These are phyloP conservation scores for Biscogniauxia marginata DNA, from an alignment of 2,329 filamentous ascomycete species.

Conservation along the genomic window DNA sequence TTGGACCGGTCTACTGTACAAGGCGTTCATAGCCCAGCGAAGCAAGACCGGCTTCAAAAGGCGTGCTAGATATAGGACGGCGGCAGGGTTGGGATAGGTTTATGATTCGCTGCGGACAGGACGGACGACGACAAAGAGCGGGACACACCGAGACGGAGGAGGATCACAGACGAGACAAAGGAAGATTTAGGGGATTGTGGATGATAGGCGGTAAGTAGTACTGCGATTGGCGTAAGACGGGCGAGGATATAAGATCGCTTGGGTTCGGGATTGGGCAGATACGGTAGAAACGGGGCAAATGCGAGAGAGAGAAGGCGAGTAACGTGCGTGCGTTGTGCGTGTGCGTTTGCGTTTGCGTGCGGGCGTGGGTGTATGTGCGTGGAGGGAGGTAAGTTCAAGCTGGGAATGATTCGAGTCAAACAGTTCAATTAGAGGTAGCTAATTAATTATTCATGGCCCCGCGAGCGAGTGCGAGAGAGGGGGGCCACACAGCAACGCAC, in stretches of 20 bases:
- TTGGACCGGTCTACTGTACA: conserved; percentile 8
- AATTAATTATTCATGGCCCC: not conserved
- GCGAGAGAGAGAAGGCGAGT: not conserved
- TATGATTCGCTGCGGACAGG: not conserved
- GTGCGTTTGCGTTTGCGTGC: not conserved
- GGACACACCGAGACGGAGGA: not conserved
- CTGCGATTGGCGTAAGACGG: not conserved
- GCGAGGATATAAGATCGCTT: not conserved
- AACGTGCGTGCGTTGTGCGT: not conserved
- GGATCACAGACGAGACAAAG: not conserved
- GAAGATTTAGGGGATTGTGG: not conserved
- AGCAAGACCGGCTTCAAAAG: conserved; percentile 1
- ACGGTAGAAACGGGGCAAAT: not conserved
- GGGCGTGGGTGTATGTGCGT: not conserved
- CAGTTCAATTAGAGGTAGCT: not conserved
- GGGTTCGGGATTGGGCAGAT: not conserved
- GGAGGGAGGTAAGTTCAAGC: not conserved
- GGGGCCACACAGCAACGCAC: not conserved
- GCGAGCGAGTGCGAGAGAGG: not conserved
- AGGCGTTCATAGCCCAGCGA: conserved; percentile 1
- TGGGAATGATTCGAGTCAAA: not conserved
- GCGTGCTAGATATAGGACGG: conserved; percentile 3
- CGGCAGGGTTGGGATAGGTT: not conserved
- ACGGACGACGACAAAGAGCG: not conserved
- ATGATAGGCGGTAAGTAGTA: not conserved